phyloP scores from a whole-genome alignment of 2,329 filamentous ascomycete genomes.

The Alternaria conjuncta region DNA sequence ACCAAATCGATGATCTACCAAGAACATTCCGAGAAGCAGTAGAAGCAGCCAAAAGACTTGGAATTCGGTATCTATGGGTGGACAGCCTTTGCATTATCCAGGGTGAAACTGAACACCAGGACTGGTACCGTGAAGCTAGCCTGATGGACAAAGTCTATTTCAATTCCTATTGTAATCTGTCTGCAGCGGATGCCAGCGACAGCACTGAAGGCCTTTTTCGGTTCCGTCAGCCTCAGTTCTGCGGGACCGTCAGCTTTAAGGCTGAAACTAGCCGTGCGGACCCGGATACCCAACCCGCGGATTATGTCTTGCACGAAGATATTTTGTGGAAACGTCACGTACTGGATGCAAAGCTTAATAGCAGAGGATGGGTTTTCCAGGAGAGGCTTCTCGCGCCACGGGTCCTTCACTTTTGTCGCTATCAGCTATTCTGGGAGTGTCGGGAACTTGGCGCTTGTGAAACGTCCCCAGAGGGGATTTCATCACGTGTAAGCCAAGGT shows the following conservation, averaged over 20 bases:
- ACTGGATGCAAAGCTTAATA: not conserved
- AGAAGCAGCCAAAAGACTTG: slow-evolving; percentile 8
- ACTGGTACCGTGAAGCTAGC: slow-evolving; percentile 9
- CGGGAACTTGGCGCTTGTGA: slow-evolving; percentile 6
- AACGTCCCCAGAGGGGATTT: slow-evolving; percentile 3
- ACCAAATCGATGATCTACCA: slow-evolving; percentile 6
- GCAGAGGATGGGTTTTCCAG: slow-evolving; percentile 17
- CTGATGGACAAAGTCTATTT: slow-evolving; percentile 14
- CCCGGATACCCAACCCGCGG: not conserved
- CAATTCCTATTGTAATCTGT: slow-evolving; percentile 12
- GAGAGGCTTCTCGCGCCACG: slow-evolving; percentile 25
- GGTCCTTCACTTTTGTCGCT: slow-evolving; percentile 17
- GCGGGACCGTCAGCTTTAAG: not conserved
- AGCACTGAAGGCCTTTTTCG: slow-evolving; percentile 12
- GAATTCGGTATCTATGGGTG: slow-evolving; percentile 27
- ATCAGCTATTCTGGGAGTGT: slow-evolving; percentile 30
- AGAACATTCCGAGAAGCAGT: slow-evolving; percentile 28
- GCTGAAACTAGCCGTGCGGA: not conserved
- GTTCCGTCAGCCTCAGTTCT: not conserved
- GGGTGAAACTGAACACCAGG: not conserved
- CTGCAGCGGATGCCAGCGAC: slow-evolving; percentile 5
- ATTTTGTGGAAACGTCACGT: slow-evolving; percentile 1
- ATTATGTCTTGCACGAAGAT: not conserved
- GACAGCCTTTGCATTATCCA: slow-evolving; percentile 18
- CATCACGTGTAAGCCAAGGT: not conserved